Evolutionary conservation across 768 basidiomycete species (phyloP).

Genomic region (Xerocomellus chrysenteron): DNA sequence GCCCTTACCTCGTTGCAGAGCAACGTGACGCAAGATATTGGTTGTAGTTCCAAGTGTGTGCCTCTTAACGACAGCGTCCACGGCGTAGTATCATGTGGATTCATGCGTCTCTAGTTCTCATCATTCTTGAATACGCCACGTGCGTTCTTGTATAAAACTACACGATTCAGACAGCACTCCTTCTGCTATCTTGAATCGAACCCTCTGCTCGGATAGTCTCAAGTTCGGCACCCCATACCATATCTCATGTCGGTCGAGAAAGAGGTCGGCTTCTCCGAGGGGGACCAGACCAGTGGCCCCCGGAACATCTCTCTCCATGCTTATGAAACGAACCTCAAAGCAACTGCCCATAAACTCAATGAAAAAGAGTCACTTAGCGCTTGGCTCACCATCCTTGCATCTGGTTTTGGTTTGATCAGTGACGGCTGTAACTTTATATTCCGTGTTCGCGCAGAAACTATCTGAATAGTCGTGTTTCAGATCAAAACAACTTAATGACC

Average conservation of each 20-base stretch:
- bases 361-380: slow-evolving; percentile 50
- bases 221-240: background rate
- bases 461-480: slow-evolving; percentile 31
- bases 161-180: background rate
- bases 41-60: slow-evolving; percentile 3
- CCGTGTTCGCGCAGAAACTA: background rate
- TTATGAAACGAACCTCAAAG: slow-evolving; percentile 24
- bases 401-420: slow-evolving; percentile 64
- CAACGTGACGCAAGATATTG: background rate
- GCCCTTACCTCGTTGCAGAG: background rate
- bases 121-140: slow-evolving; percentile 13
- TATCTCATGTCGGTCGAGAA: slow-evolving; percentile 25
- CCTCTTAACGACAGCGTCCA: slow-evolving; percentile 4
- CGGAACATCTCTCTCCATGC: slow-evolving; percentile 23
- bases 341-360: slow-evolving; percentile 21
- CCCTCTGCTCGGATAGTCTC: background rate
- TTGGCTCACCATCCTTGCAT: slow-evolving; percentile 62
- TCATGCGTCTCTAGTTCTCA: background rate
- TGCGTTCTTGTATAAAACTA: slow-evolving; percentile 28
- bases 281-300: slow-evolving; percentile 6
- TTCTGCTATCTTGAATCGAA: background rate
- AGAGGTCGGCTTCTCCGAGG: slow-evolving; percentile 7
- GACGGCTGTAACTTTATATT: slow-evolving; percentile 49
- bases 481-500: slow-evolving; percentile 72
- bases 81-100: background rate